phyloP scores from a whole-genome alignment of 768 basidiomycete species.

The Paxillus ammoniavirescens region DNA sequence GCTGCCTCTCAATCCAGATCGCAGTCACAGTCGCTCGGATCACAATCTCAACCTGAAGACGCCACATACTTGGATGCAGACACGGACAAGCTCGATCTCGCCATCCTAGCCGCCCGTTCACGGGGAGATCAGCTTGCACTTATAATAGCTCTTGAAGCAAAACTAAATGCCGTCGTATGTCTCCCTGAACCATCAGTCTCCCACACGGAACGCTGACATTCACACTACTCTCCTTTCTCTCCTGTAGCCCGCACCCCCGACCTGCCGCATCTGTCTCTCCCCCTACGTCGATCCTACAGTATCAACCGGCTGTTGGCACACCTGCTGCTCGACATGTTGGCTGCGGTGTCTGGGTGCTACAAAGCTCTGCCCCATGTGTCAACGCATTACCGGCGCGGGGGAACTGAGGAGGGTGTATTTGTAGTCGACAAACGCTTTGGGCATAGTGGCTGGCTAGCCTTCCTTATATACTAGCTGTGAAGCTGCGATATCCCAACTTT shows the following conservation, averaged over 20 bases:
- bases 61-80: constrained; percentile 28
- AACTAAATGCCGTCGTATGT: constrained; percentile 57
- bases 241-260: constrained; percentile 18
- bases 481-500: not conserved
- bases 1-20: not conserved
- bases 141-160: constrained; percentile 57
- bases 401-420: constrained; percentile 78
- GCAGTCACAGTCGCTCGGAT: not conserved
- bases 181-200: constrained; percentile 32
- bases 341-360: constrained; percentile 80
- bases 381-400: constrained; percentile 75
- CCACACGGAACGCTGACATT: constrained; percentile 11
- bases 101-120: constrained; percentile 48
- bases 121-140: constrained; percentile 48
- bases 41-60: not conserved
- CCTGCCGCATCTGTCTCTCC: constrained; percentile 81
- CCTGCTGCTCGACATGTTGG: constrained; percentile 82
- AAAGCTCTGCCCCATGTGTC: constrained; percentile 84
- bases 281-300: constrained; percentile 75
- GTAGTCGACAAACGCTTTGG: constrained; percentile 23
- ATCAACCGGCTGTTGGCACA: constrained; percentile 87
- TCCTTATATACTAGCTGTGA: constrained; percentile 3
- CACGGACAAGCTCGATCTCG: constrained; percentile 45
- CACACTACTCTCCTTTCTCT: constrained; percentile 23
- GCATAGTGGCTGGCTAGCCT: not conserved